A percentile compares a stretch with the other conserved stretches of the same genome.
Evolutionary conservation across 2,329 filamentous ascomycete species (phyloP).

Genomic region (Alternaria rosae): DNA sequence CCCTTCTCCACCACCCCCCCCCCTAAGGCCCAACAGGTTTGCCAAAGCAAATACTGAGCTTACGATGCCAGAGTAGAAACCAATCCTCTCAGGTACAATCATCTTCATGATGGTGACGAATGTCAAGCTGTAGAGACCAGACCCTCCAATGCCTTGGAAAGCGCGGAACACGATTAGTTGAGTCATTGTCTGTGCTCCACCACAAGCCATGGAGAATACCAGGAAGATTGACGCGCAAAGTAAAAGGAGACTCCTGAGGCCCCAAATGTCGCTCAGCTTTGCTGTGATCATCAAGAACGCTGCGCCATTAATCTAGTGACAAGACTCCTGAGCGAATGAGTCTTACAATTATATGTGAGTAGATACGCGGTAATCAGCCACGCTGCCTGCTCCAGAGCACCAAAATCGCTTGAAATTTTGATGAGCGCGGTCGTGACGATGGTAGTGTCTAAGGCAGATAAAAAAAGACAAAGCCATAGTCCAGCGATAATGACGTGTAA

Average conservation of each 20-base stretch:
- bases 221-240: conserved; percentile 35
- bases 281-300: conserved; percentile 46
- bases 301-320: background rate
- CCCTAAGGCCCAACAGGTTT: no score
- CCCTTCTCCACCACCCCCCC: no score
- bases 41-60: conserved; percentile 52
- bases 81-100: conserved; percentile 38
- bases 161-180: conserved; percentile 46
- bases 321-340: background rate
- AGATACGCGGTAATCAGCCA: conserved; percentile 36
- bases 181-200: background rate
- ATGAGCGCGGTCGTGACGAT: conserved; percentile 44
- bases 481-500: conserved; percentile 40
- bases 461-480: conserved; percentile 44
- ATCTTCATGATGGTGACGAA: conserved; percentile 44
- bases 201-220: conserved; percentile 44
- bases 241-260: conserved; percentile 32
- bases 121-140: conserved; percentile 57
- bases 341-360: background rate
- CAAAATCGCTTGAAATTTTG: conserved; percentile 40
- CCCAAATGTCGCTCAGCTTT: conserved; percentile 44
- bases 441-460: conserved; percentile 43
- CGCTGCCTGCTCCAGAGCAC: conserved; percentile 34
- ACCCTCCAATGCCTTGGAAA: conserved; percentile 57
- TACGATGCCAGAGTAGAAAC: conserved; percentile 45